These are phyloP conservation scores for Psilocybe mexicana DNA, from an alignment of 1,284 basidiomycete genomes.

Conservation along the genomic window DNA sequence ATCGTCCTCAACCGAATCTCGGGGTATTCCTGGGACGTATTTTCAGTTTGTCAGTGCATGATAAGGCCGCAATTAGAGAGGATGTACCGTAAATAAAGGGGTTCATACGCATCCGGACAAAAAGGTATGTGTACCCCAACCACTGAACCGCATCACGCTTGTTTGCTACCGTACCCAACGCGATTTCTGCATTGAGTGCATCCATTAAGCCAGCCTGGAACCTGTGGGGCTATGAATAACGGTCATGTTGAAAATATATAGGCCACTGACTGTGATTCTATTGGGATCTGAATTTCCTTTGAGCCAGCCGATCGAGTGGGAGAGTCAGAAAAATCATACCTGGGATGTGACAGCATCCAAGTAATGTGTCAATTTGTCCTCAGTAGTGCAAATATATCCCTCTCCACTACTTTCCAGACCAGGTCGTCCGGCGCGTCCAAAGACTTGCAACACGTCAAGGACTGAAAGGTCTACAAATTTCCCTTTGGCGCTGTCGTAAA, in stretches of 20 bases:
- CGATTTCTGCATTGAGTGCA: slow-evolving; percentile 93
- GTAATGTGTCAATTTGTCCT: slow-evolving; percentile 94
- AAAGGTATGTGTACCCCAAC: slow-evolving; percentile 97
- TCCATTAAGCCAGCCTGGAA: slow-evolving; percentile 90
- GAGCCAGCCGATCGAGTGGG: background rate
- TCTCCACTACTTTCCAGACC: slow-evolving; percentile 95
- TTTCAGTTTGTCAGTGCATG: slow-evolving; percentile 1
- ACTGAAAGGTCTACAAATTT: slow-evolving; percentile 93
- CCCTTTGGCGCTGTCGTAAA: slow-evolving; percentile 90
- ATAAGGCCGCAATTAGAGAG: background rate
- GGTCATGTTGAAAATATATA: background rate
- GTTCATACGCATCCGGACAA: slow-evolving; percentile 94
- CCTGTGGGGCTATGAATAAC: slow-evolving; percentile 39
- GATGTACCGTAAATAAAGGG: slow-evolving; percentile 84
- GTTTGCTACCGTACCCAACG: slow-evolving; percentile 92
- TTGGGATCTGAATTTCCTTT: slow-evolving; percentile 65
- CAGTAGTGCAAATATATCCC: slow-evolving; percentile 94
- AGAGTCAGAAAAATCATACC: slow-evolving; percentile 38
- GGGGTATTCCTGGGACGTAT: slow-evolving; percentile 64
- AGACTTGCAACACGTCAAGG: slow-evolving; percentile 95
- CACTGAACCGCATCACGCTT: slow-evolving; percentile 89
- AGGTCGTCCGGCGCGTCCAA: slow-evolving; percentile 96
- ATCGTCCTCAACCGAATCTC: slow-evolving; percentile 76
- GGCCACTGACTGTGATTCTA: slow-evolving; percentile 85
- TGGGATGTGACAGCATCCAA: slow-evolving; percentile 88